Percentiles rank a stretch among this genome's conserved stretches.
Conservation (phyloP, 495 filamentous ascomycete genomes). For the Aspergillus egyptiacus region DNA sequence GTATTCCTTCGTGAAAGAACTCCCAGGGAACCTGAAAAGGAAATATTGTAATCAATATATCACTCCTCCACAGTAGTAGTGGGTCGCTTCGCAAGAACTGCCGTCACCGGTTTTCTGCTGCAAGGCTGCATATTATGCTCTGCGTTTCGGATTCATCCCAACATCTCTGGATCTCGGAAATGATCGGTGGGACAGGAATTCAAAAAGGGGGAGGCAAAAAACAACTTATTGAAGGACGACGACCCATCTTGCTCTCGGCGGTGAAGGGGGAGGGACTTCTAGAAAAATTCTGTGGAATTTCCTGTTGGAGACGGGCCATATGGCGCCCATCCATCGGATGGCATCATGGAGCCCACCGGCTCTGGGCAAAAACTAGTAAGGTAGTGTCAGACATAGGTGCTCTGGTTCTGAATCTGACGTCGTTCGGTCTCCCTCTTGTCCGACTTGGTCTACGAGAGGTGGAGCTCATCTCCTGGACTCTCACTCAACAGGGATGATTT, state of each 20-base stretch:
- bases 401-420: slow-evolving; percentile 23
- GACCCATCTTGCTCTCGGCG: slow-evolving; percentile 5
- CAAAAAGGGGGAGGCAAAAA: slow-evolving; percentile 19
- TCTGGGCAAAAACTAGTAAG: background rate
- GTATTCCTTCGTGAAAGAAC: background rate
- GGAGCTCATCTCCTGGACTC: slow-evolving; percentile 32
- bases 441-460: background rate
- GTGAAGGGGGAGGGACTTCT: slow-evolving; percentile 33
- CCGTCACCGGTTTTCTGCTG: too few species aligned
- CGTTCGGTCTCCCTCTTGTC: slow-evolving; percentile 21
- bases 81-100: background rate
- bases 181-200: slow-evolving; percentile 16
- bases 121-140: background rate
- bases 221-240: background rate
- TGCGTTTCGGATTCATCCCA: slow-evolving; percentile 3
- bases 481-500: slow-evolving; percentile 28
- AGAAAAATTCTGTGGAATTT: slow-evolving; percentile 42
- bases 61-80: background rate
- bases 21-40: background rate
- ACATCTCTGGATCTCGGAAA: slow-evolving; percentile 4
- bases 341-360: slow-evolving; percentile 16
- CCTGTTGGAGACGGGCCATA: slow-evolving; percentile 26
- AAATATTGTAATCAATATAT: too few species aligned
- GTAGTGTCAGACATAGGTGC: slow-evolving; percentile 18
- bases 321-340: too few species aligned